Conservation (phyloP, 768 basidiomycete species). For the Lactifluus pinguis region DNA sequence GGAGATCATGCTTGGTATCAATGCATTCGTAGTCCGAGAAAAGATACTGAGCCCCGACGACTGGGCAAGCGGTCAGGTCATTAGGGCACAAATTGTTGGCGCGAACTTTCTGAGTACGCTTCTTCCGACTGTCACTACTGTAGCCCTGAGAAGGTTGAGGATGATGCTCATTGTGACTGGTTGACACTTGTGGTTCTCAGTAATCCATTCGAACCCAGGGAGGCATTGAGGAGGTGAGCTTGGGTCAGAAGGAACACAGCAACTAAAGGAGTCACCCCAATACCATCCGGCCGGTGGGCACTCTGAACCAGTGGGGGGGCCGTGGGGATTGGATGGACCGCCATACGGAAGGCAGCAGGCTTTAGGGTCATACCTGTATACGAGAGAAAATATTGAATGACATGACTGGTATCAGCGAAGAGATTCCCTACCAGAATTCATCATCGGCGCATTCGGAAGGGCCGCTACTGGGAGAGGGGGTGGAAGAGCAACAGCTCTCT, state of each 20-base stretch:
- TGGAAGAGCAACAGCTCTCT: conserved; percentile 6
- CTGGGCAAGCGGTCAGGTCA: conserved; percentile 49
- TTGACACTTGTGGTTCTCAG: conserved; percentile 30
- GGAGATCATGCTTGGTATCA: conserved; percentile 52
- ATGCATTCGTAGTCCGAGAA: conserved; percentile 51
- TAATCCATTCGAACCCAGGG: conserved; percentile 38
- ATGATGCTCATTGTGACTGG: conserved; percentile 26
- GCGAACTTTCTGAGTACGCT: conserved; percentile 31
- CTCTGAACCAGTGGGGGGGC: conserved; percentile 39
- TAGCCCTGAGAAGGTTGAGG: conserved; percentile 30
- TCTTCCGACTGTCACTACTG: conserved; percentile 19
- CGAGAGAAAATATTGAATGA: neutral
- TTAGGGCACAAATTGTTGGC: conserved; percentile 39
- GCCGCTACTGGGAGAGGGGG: neutral
- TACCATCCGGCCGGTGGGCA: conserved; percentile 43
- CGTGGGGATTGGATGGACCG: conserved; percentile 34
- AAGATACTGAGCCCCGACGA: conserved; percentile 29
- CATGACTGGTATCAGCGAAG: neutral
- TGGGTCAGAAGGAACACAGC: conserved; percentile 45
- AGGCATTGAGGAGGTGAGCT: conserved; percentile 36
- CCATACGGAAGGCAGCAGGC: conserved; percentile 37
- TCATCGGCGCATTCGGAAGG: conserved; percentile 4
- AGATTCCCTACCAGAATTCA: conserved; percentile 28
- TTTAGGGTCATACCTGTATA: conserved; percentile 26
- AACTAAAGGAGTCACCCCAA: conserved; percentile 39